Percentiles rank a stretch among this genome's conserved stretches.
Evolutionary conservation across 1,284 basidiomycete genomes (phyloP).

Genomic region (Apiotrichum veenhuisii): DNA sequence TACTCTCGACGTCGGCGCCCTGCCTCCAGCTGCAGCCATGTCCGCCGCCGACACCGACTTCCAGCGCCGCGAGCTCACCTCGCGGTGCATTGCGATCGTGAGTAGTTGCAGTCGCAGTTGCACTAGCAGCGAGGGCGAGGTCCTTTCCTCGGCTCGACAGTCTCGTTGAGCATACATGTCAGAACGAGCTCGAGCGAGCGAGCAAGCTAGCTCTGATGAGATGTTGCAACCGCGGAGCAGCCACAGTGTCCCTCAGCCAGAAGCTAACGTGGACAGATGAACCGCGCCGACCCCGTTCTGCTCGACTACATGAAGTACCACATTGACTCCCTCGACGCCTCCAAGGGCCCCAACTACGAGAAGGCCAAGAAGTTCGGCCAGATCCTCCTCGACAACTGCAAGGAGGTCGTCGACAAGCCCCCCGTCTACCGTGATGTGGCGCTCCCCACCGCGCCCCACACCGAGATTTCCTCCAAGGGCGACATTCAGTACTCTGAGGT

Average conservation of each 20-base stretch:
- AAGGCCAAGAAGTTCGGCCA: constrained; percentile 96
- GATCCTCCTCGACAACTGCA: constrained; percentile 82
- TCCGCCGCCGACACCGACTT: constrained; percentile 35
- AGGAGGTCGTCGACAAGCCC: constrained; percentile 43
- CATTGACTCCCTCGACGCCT: constrained; percentile 77
- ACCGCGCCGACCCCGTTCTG: constrained; percentile 87
- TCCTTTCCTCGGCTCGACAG: too few relatives aligned
- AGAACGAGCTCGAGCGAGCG: too few relatives aligned
- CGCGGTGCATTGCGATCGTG: constrained; percentile 84
- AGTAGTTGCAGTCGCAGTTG: too few relatives aligned
- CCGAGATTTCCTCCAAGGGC: constrained; percentile 86
- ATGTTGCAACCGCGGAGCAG: too few relatives aligned
- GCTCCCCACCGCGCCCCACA: constrained; percentile 95
- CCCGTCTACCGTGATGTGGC: constrained; percentile 64
- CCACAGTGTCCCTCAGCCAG: not conserved
- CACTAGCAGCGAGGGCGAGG: too few relatives aligned
- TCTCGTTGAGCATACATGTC: too few relatives aligned
- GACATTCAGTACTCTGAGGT: constrained; percentile 94
- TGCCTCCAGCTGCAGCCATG: constrained; percentile 15
- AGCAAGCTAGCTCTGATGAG: too few relatives aligned
- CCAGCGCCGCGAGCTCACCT: constrained; percentile 71
- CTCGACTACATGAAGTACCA: constrained; percentile 93
- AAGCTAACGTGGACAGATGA: constrained; percentile 57
- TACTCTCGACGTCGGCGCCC: constrained; percentile 9
- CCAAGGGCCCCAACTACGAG: constrained; percentile 83